Conservation (phyloP, 306 rosid species). For the Lablab purpureus region DNA sequence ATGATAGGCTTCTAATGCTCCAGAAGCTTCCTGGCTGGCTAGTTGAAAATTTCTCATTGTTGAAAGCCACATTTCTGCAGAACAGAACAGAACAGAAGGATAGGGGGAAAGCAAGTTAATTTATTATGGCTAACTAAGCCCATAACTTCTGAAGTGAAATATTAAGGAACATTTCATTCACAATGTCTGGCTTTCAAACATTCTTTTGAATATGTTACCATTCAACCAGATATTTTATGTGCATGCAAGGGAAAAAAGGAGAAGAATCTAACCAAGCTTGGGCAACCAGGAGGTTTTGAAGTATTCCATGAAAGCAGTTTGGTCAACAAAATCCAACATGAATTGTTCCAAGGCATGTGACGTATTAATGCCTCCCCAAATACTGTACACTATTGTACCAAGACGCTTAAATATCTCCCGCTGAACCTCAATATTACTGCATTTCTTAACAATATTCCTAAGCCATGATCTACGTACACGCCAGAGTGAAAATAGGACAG, state of each 20-base stretch:
- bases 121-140: conserved; percentile 23
- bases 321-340: conserved; percentile 83
- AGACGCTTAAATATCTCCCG: conserved; percentile 86
- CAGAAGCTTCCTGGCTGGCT: conserved; percentile 96
- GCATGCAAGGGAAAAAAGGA: conserved; percentile 50
- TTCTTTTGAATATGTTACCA: conserved; percentile 25
- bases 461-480: conserved; percentile 94
- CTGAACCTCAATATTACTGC: conserved; percentile 77
- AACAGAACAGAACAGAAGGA: conserved; percentile 22
- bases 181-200: conserved; percentile 20
- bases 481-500: conserved; percentile 90
- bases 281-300: conserved; percentile 86
- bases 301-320: conserved; percentile 86
- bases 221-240: conserved; percentile 1
- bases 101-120: conserved; percentile 14
- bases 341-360: conserved; percentile 66
- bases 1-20: conserved; percentile 93
- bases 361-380: conserved; percentile 72
- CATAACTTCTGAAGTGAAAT: conserved; percentile 28
- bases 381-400: conserved; percentile 71
- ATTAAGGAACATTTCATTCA: not conserved
- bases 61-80: conserved; percentile 95
- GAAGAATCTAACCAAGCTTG: conserved; percentile 82
- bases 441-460: conserved; percentile 83
- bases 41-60: conserved; percentile 74